Base-by-base conservation (phyloP, 331 rosid species). In the Pyracantha coccinea region DNA sequence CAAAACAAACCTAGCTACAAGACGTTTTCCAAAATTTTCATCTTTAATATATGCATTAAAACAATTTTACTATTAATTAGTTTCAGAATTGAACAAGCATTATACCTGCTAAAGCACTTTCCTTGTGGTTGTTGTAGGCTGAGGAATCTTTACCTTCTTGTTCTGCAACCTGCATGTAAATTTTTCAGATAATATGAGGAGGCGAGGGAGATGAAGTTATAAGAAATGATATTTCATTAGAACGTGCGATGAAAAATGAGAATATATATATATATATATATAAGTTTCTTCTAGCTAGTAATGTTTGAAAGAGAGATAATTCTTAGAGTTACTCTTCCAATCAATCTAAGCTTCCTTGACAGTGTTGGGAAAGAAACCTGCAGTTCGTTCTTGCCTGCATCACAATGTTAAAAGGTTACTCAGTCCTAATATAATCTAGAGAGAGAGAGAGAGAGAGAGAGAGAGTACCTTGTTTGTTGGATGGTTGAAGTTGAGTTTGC, bases 291-390 rank as follows among this genome's bases (percentile, higher is more conserved):
- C 21, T 24, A 55, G 47, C 47, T 41, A 41, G 15, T 41, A 41
- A 41, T 38, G 45, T 38, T 38, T 38, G 45, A 1, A 38, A 11
- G 1, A 38, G 4, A 38, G 14, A 38, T 38, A 10, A 38, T 38
- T 38, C 61, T 73, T 76, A 65, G 78, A 10, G 73, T 74, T 44
- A 83, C 85, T 81, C 77, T 75, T 73, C 78, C 72, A 23, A 80
- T 71, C 73, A 86, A 72, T 64, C 78, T 74, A 69, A 89, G 84
- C 91, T 85, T 91, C 74, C 95, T 86, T 32, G 92, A 79, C 59
- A 84, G 66, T 32, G 78, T 25, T 69, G 83, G 82, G 10, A 76
- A 69, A 84, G 78, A 72, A 32, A 65, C 66, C 69, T 75, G 69
- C 14, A 72, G 60, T 62, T 78, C 75, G 57, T 67, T 38, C 45